Conservation (phyloP, 177 flowering plant genomes). For the Tripterygium wilfordii region DNA sequence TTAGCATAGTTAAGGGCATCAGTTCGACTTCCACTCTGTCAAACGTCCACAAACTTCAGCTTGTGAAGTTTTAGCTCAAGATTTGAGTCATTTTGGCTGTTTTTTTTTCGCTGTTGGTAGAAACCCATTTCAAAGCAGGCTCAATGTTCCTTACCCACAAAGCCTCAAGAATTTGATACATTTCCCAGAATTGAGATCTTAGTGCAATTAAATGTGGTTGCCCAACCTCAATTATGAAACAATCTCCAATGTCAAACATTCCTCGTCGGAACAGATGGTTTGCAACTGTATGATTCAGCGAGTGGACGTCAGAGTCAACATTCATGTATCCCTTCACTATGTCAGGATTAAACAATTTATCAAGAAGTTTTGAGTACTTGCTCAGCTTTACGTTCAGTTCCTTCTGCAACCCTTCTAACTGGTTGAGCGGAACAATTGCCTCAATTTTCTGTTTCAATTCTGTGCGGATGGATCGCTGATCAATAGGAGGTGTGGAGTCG, state of each 20-base stretch:
- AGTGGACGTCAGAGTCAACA: constrained; percentile 56
- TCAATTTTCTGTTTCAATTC: constrained; percentile 57
- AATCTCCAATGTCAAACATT: constrained; percentile 72
- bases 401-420: constrained; percentile 60
- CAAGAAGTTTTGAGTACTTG: constrained; percentile 65
- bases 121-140: constrained; percentile 43
- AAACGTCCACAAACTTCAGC: constrained; percentile 57
- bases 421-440: constrained; percentile 41
- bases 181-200: constrained; percentile 49
- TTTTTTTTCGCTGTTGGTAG: constrained; percentile 23
- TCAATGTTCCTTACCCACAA: constrained; percentile 38
- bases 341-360: constrained; percentile 62
- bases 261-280: constrained; percentile 69
- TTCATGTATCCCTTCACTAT: constrained; percentile 76
- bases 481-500: constrained; percentile 19
- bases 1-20: constrained; percentile 65
- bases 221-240: constrained; percentile 53
- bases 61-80: constrained; percentile 65
- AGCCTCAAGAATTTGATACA: constrained; percentile 53
- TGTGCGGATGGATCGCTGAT: constrained; percentile 37
- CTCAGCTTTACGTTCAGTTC: constrained; percentile 47
- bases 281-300: constrained; percentile 61
- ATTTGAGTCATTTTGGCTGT: constrained; percentile 18
- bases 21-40: constrained; percentile 35
- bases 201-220: constrained; percentile 32